These are phyloP conservation scores for Candida michaelii DNA, from an alignment of 805 yeast genomes.

Conservation along the genomic window DNA sequence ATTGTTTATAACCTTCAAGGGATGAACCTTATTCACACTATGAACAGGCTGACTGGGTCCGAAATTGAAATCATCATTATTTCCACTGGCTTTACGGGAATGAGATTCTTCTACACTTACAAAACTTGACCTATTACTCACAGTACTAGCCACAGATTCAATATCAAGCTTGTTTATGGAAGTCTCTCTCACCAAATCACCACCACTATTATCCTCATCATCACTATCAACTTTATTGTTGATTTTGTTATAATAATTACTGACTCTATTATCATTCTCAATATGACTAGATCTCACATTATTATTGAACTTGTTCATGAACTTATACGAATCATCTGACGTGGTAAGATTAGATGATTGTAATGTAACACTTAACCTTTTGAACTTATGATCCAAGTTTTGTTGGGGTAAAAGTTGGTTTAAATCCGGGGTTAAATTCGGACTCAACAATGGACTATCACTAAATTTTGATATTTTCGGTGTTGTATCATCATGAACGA, in stretches of 20 bases:
- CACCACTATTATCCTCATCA: conserved; percentile 9
- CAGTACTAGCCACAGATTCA: conserved; percentile 22
- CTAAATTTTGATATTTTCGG: conserved; percentile 19
- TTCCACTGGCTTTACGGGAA: background rate
- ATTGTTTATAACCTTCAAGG: conserved; percentile 18
- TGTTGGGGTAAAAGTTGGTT: conserved; percentile 28
- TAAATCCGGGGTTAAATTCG: conserved; percentile 4
- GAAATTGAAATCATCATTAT: background rate
- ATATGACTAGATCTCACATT: conserved; percentile 25
- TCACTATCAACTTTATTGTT: conserved; percentile 21
- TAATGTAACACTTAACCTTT: conserved; percentile 36
- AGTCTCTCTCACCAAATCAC: conserved; percentile 10
- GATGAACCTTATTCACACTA: conserved; percentile 15
- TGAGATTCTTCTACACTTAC: conserved; percentile 18
- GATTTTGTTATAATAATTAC: conserved; percentile 33
- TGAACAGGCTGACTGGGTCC: conserved; percentile 16
- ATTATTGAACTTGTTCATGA: conserved; percentile 39
- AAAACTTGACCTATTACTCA: conserved; percentile 26
- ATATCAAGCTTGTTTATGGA: conserved; percentile 14
- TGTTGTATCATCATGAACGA: conserved; percentile 27
- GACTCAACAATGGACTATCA: conserved; percentile 8
- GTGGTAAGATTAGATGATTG: conserved; percentile 27
- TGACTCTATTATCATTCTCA: conserved; percentile 20
- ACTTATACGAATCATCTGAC: conserved; percentile 41
- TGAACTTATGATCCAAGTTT: conserved; percentile 35